Percentiles rank a stretch among this genome's conserved stretches.
phyloP scores from a whole-genome alignment of 169 alveolate genomes.

The Plasmodium adleri region DNA sequence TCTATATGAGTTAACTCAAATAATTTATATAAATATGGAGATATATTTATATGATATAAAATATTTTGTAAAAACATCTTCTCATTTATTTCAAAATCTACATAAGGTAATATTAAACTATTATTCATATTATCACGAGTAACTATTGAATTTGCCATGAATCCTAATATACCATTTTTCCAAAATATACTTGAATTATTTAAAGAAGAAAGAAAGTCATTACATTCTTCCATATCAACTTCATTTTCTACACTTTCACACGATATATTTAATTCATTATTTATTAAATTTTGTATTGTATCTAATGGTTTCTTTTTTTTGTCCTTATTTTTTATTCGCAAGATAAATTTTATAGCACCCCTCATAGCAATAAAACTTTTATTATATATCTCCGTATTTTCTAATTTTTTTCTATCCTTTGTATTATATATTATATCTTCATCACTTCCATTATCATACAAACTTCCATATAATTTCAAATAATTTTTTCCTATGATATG shows the following conservation, averaged over 20 bases:
- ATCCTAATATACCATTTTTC: constrained; percentile 68
- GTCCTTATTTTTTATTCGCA: constrained; percentile 16
- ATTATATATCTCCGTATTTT: neutral
- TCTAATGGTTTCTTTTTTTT: neutral
- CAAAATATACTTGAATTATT: constrained; percentile 64
- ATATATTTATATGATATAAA: constrained; percentile 36
- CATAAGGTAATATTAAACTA: constrained; percentile 39
- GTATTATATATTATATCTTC: neutral
- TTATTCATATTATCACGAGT: constrained; percentile 46
- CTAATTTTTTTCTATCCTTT: constrained; percentile 7
- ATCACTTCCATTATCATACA: constrained; percentile 21
- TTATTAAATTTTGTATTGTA: constrained; percentile 32
- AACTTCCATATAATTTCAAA: constrained; percentile 37
- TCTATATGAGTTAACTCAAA: constrained; percentile 66
- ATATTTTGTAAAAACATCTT: constrained; percentile 67
- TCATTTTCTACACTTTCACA: constrained; percentile 55
- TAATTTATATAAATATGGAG: constrained; percentile 67
- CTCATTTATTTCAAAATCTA: constrained; percentile 49
- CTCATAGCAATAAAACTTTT: neutral
- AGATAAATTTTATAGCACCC: constrained; percentile 30
- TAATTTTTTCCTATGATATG: constrained; percentile 38
- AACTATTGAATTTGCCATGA: constrained; percentile 64
- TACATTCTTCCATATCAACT: constrained; percentile 76
- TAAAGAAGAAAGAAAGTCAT: constrained; percentile 58
- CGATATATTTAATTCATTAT: constrained; percentile 30